Percentiles rank a stretch among this genome's conserved stretches.
Conservation (phyloP, 2,329 filamentous ascomycete species). For the Orbilia brochopaga region DNA sequence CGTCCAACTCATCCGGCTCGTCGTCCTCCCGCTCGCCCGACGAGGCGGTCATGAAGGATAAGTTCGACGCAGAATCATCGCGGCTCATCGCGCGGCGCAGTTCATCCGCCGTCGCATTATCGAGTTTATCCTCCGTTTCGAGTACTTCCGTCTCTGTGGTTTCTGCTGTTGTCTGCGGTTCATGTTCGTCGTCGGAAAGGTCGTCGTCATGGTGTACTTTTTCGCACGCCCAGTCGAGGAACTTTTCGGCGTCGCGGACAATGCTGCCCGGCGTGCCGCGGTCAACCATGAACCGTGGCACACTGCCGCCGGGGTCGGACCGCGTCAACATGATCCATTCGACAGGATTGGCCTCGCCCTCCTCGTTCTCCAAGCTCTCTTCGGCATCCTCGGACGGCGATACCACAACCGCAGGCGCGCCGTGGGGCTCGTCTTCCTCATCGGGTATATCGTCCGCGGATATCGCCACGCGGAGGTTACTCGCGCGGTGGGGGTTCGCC, state of each 20-base stretch:
- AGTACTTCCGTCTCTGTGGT: conserved; percentile 36
- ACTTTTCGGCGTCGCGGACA: conserved; percentile 77
- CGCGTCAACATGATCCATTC: conserved; percentile 95
- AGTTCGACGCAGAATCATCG: conserved; percentile 37
- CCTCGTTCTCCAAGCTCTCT: conserved; percentile 56
- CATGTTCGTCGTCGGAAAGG: conserved; percentile 51
- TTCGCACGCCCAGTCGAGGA: conserved; percentile 75
- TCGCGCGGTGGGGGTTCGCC: conserved; percentile 7
- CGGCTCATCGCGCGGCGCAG: conserved; percentile 33
- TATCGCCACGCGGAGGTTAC: conserved; percentile 28
- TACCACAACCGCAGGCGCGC: conserved; percentile 8
- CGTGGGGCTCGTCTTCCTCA: conserved; percentile 11
- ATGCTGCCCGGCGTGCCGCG: conserved; percentile 83
- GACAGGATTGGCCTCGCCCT: conserved; percentile 67
- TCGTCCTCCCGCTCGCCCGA: conserved; percentile 56
- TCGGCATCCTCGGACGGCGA: conserved; percentile 51
- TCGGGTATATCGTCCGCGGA: conserved; percentile 39
- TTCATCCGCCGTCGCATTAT: conserved; percentile 26
- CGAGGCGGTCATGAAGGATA: conserved; percentile 45
- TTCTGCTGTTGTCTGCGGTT: conserved; percentile 17
- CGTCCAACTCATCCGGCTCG: conserved; percentile 51
- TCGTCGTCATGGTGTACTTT: conserved; percentile 60
- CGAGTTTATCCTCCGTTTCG: conserved; percentile 54
- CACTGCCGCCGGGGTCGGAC: conserved; percentile 85
- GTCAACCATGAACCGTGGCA: conserved; percentile 90